A percentile compares a stretch with the other conserved stretches of the same genome.
Conservation (phyloP, 2,329 filamentous ascomycete species). For the Helminthosporium solani region DNA sequence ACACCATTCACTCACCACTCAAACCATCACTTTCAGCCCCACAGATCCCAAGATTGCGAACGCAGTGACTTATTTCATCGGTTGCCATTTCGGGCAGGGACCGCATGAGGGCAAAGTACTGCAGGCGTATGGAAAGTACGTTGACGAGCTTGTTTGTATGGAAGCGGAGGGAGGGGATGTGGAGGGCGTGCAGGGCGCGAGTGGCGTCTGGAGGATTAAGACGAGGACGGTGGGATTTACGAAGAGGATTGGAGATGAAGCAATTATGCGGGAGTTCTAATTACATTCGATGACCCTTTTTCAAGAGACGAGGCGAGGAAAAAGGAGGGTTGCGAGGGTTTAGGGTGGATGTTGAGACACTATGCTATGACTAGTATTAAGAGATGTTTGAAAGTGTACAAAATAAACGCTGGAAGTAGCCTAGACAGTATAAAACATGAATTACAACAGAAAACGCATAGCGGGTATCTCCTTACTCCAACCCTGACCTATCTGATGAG, state of each 20-base stretch:
- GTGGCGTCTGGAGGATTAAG: constrained; percentile 44
- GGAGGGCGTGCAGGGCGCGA: constrained; percentile 40
- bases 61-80: constrained; percentile 46
- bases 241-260: constrained; percentile 36
- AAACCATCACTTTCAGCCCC: constrained; percentile 37
- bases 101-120: constrained; percentile 45
- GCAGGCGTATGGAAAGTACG: constrained; percentile 46
- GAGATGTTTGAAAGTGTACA: neutral
- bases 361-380: too few relatives aligned
- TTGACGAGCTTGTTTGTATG: constrained; percentile 39
- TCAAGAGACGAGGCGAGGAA: too few relatives aligned
- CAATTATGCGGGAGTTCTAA: constrained; percentile 38
- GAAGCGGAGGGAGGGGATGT: constrained; percentile 17
- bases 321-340: too few relatives aligned
- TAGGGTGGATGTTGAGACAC: neutral
- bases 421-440: neutral
- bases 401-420: neutral
- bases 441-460: neutral
- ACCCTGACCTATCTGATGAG: neutral
- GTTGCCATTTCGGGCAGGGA: constrained; percentile 46
- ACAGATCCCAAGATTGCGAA: constrained; percentile 32
- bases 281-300: too few relatives aligned
- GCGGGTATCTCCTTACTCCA: neutral
- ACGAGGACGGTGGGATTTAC: constrained; percentile 43
- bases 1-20: constrained; percentile 48